Base-by-base conservation (phyloP, 2,329 filamentous ascomycete genomes). In the Tolypocladium sp. region DNA sequence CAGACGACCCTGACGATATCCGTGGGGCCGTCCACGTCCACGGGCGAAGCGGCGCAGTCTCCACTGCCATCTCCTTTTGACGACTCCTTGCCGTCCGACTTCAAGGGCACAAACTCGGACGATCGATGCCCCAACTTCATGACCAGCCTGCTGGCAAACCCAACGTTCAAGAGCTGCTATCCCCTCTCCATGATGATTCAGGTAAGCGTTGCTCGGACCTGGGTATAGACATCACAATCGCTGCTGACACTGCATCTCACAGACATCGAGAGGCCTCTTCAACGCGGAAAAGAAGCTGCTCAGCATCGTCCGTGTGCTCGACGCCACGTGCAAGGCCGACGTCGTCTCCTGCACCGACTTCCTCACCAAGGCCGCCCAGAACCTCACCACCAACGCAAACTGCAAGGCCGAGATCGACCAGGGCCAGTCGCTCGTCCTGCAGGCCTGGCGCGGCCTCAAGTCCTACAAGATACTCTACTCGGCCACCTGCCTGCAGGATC, bases 241-340 rank as follows among this genome's bases (percentile, higher is more conserved):
- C 46, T 15, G 10, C 57, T 52, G 27, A 51, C 55, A 67, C 56
- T 4, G 40, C n/a, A 25, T 12, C 8, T 2, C 22, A 1, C 38
- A 96, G 86, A 91, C 89, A 62, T 97, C 93, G 12, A 83, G 81
- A 57, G 85, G 85, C 46, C 96, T 97, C 76, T 97, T 97, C 77
- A 78, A 91, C 59, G 87, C 87, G 22, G 82, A 88, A 62, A 87
- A 84, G 68, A 89, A 89, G 6, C 79, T 88, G 41, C 79, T 89
- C 56, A 81, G 82, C 65, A 89, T 93, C 61, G 90, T 91, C 1
- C 84, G 85, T 62, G 86, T 90, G 25, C 84, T 99, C 57, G 90
- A 96, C 65, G 83, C 85, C 20, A 84, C 91, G 12, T 99, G 94
- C 73, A 77, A 78, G 4, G 86, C 87, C 61, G 79, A 92, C 66